These are phyloP conservation scores for Hypholoma fasciculare DNA, from an alignment of 768 basidiomycete species.

Conservation along the genomic window DNA sequence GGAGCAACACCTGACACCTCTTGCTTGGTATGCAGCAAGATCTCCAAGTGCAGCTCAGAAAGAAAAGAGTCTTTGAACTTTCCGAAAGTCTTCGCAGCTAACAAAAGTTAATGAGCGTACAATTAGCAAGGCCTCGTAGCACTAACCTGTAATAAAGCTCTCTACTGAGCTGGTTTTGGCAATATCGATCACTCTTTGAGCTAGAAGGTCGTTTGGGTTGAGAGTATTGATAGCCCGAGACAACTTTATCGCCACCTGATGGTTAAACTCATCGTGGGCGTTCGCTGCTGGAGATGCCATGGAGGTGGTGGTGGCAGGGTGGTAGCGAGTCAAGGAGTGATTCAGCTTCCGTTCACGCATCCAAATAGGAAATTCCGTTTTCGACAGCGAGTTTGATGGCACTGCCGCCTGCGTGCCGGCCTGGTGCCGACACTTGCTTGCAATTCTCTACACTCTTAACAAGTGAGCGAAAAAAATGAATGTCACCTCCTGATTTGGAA, in stretches of 20 bases:
- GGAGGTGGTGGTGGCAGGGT: conserved; percentile 13
- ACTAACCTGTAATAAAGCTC: conserved; percentile 68
- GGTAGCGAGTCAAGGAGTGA: conserved; percentile 11
- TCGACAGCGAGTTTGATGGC: neutral
- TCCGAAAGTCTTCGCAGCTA: conserved; percentile 81
- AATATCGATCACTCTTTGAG: conserved; percentile 76
- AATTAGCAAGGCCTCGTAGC: neutral
- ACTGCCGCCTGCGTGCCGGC: neutral
- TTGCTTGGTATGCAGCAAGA: conserved; percentile 70
- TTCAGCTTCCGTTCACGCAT: neutral
- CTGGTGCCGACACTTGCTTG: neutral
- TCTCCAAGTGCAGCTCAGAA: conserved; percentile 76
- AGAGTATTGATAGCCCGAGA: conserved; percentile 78
- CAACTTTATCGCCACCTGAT: conserved; percentile 75
- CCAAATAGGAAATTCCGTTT: conserved; percentile 1
- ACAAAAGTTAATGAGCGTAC: neutral
- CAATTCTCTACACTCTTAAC: neutral
- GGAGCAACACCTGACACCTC: conserved; percentile 52
- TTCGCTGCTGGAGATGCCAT: conserved; percentile 26
- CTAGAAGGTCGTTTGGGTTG: conserved; percentile 84
- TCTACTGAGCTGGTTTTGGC: conserved; percentile 66
- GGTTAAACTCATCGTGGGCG: conserved; percentile 48
- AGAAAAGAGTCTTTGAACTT: conserved; percentile 83
- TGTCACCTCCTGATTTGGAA: no score
- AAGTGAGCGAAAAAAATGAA: no score